Evolutionary conservation across 1,284 basidiomycete species (phyloP).

Genomic region (Neolentinus lepideus): DNA sequence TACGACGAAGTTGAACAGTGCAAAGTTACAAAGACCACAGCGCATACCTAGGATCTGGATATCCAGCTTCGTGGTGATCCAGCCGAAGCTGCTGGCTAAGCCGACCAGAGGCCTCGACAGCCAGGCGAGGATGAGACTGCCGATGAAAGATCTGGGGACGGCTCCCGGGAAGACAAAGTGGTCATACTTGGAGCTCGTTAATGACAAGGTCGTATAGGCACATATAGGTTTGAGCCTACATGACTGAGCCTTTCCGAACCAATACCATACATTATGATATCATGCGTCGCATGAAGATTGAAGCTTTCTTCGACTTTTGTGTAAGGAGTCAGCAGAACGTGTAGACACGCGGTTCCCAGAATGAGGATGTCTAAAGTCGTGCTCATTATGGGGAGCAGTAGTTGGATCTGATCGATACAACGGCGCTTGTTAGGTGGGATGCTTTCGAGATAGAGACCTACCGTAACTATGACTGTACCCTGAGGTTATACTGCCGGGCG

Average conservation of each 20-base stretch:
- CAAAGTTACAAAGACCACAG: background rate
- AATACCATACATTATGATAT: constrained; percentile 77
- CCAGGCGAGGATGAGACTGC: constrained; percentile 59
- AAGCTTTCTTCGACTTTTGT: constrained; percentile 98
- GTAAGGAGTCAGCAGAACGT: constrained; percentile 78
- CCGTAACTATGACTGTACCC: no score
- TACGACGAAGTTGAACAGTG: constrained; percentile 21
- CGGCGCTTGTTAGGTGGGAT: no score
- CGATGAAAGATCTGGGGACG: constrained; percentile 84
- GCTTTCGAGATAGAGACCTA: no score
- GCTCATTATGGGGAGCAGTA: background rate
- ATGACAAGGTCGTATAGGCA: background rate
- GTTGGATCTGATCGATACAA: background rate
- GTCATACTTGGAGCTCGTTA: constrained; percentile 59
- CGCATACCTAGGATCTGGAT: constrained; percentile 57
- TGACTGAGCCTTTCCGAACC: constrained; percentile 32
- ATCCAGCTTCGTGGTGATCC: constrained; percentile 46
- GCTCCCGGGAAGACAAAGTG: constrained; percentile 87
- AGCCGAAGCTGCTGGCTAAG: constrained; percentile 30
- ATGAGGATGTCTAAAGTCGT: constrained; percentile 45
- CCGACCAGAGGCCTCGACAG: constrained; percentile 37
- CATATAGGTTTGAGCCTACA: constrained; percentile 30
- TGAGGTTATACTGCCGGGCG: no score
- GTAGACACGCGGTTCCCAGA: constrained; percentile 47
- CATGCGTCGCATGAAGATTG: constrained; percentile 89